Evolutionary conservation across 2,329 filamentous ascomycete species (phyloP).

Genomic region (Zopfia rhizophila): DNA sequence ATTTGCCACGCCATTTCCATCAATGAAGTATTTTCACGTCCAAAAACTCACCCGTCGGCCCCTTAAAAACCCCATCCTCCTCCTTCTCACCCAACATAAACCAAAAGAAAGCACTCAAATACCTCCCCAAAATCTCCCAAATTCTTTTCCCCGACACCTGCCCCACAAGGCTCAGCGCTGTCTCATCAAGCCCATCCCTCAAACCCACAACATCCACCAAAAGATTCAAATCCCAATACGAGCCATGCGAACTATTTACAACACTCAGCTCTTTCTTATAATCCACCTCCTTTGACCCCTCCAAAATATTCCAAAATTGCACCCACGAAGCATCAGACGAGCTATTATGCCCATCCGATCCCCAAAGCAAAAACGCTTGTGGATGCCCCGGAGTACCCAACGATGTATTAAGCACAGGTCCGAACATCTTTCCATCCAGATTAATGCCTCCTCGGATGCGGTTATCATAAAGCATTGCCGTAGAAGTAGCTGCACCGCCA

Average conservation of each 20-base stretch:
- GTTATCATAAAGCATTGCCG: constrained; percentile 33
- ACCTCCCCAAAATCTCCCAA: constrained; percentile 21
- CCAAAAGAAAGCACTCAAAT: constrained; percentile 24
- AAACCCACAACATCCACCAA: constrained; percentile 23
- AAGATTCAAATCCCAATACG: constrained; percentile 27
- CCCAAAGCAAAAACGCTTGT: constrained; percentile 22
- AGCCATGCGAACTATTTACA: constrained; percentile 19
- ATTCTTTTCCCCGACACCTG: constrained; percentile 11
- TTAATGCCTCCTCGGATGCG: constrained; percentile 40
- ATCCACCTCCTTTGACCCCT: constrained; percentile 8
- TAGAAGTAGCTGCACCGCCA: constrained; percentile 41
- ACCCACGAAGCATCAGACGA: constrained; percentile 18
- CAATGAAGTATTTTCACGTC: constrained; percentile 20
- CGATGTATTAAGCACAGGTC: constrained; percentile 16
- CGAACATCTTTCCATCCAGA: constrained; percentile 40
- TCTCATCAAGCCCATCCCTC: constrained; percentile 16
- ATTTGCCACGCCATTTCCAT: constrained; percentile 10
- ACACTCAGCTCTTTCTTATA: constrained; percentile 23
- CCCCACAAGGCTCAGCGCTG: constrained; percentile 9
- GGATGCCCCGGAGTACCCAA: constrained; percentile 9
- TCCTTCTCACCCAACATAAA: constrained; percentile 12
- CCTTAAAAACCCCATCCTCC: constrained; percentile 20
- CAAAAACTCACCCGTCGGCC: constrained; percentile 15
- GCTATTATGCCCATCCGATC: constrained; percentile 16
- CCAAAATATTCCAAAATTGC: constrained; percentile 17